Evolutionary conservation across 225 moss, liverwort and hornwort genomes (phyloP).

Genomic region (Marchantia polymorpha): DNA sequence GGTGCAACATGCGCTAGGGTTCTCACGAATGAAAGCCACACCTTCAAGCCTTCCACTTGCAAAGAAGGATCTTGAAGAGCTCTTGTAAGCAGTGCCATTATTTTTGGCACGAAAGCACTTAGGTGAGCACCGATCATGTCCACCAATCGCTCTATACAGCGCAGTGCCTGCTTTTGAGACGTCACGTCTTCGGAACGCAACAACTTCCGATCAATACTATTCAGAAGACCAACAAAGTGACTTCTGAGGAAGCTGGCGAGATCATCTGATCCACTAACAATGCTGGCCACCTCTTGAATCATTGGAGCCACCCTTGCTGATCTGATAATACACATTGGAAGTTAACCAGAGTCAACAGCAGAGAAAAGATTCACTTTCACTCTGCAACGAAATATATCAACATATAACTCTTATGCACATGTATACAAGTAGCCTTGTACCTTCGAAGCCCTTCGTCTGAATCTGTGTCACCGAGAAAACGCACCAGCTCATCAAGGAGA

Average conservation of each 20-base stretch:
- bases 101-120: constrained; percentile 95
- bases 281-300: constrained; percentile 99
- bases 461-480: constrained; percentile 88
- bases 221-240: constrained; percentile 89
- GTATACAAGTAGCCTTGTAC: constrained; percentile 30
- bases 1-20: constrained; percentile 88
- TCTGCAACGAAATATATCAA: not conserved
- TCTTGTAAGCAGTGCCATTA: constrained; percentile 91
- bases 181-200: constrained; percentile 69
- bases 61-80: constrained; percentile 77
- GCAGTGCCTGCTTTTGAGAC: constrained; percentile 80
- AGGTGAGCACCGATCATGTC: constrained; percentile 92
- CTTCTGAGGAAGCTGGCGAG: constrained; percentile 82
- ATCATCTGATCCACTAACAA: constrained; percentile 96
- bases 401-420: not conserved
- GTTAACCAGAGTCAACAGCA: not conserved
- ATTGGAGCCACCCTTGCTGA: constrained; percentile 97
- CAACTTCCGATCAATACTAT: constrained; percentile 87
- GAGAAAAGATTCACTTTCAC: not conserved
- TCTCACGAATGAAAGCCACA: constrained; percentile 93
- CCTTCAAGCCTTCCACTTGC: constrained; percentile 78
- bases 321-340: constrained; percentile 34
- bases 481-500: constrained; percentile 90
- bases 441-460: constrained; percentile 82
- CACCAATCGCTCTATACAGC: constrained; percentile 81